Percentiles rank a stretch among this genome's conserved stretches.
Evolutionary conservation across 2,329 filamentous ascomycete genomes (phyloP).

Genomic region (Epichloe coenophiala): DNA sequence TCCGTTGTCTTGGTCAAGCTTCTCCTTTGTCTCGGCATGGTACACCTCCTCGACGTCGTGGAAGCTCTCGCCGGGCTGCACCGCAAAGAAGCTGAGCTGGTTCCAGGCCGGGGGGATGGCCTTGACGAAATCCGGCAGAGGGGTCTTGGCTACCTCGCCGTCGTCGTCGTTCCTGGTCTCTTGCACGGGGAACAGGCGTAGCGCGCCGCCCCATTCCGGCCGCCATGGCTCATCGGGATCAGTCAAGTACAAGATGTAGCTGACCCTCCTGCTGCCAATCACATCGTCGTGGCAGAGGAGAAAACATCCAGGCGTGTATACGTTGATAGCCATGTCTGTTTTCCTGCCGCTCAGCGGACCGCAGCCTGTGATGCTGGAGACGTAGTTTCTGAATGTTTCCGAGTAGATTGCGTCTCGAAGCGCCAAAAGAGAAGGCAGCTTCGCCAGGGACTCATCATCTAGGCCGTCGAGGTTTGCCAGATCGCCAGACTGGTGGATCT

Average conservation of each 20-base stretch:
- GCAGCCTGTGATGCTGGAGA: constrained; percentile 72
- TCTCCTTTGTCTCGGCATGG: constrained; percentile 45
- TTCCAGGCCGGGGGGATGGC: constrained; percentile 96
- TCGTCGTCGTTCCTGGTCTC: constrained; percentile 42
- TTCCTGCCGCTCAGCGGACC: constrained; percentile 83
- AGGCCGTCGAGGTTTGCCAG: constrained; percentile 92
- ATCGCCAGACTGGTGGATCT: constrained; percentile 97
- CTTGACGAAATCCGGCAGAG: constrained; percentile 63
- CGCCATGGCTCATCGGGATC: constrained; percentile 88
- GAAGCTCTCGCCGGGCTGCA: constrained; percentile 96
- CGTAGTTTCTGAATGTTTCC: constrained; percentile 72
- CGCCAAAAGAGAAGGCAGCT: constrained; percentile 75
- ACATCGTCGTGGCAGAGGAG: constrained; percentile 96
- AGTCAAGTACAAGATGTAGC: constrained; percentile 92
- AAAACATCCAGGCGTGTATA: constrained; percentile 93
- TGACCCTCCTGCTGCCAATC: constrained; percentile 89
- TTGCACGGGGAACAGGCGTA: constrained; percentile 70
- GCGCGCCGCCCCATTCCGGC: constrained; percentile 79
- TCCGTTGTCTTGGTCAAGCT: constrained; percentile 54
- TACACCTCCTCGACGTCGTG: constrained; percentile 99
- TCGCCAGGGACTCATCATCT: constrained; percentile 70
- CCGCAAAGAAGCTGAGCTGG: constrained; percentile 94
- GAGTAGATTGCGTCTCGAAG: constrained; percentile 96
- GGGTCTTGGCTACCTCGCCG: constrained; percentile 65
- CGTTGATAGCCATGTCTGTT: constrained; percentile 98